Percentiles rank a stretch among this genome's conserved stretches.
phyloP scores from a whole-genome alignment of 2,329 filamentous ascomycete genomes.

The Ophiostoma pallidulum region DNA sequence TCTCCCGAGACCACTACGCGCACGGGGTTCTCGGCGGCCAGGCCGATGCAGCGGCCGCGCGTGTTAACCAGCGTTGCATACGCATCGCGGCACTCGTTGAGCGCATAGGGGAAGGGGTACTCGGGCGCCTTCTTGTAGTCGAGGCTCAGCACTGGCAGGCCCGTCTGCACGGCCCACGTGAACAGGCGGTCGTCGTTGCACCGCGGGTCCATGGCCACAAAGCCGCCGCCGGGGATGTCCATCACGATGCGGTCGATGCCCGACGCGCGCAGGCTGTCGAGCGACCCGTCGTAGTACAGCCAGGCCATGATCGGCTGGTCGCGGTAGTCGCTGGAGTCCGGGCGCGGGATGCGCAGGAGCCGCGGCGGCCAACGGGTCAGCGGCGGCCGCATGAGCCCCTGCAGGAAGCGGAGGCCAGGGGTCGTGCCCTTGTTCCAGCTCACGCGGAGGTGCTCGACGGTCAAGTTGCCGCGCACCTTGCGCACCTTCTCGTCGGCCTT shows the following conservation, averaged over 20 bases:
- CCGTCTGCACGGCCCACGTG: conserved; percentile 82
- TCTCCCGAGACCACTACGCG: conserved; percentile 68
- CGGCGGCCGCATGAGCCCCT: conserved; percentile 63
- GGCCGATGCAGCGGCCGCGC: conserved; percentile 64
- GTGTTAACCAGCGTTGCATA: conserved; percentile 66
- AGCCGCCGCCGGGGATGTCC: conserved; percentile 89
- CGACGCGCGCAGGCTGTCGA: conserved; percentile 52
- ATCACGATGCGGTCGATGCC: conserved; percentile 63
- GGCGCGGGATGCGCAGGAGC: conserved; percentile 74
- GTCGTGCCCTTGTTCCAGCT: conserved; percentile 94
- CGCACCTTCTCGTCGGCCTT: conserved; percentile 94
- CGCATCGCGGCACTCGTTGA: conserved; percentile 82
- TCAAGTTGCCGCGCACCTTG: conserved; percentile 77
- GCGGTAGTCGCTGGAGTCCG: conserved; percentile 67
- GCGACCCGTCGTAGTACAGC: conserved; percentile 88
- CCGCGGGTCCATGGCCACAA: conserved; percentile 93
- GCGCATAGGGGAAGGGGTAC: conserved; percentile 72
- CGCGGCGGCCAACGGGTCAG: conserved; percentile 75
- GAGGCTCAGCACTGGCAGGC: conserved; percentile 79
- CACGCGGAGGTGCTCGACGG: conserved; percentile 81
- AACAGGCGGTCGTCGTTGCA: conserved; percentile 91
- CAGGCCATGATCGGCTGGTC: conserved; percentile 69
- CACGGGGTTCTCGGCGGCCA: conserved; percentile 56
- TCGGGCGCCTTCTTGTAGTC: conserved; percentile 87
- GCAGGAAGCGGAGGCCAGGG: conserved; percentile 69